phyloP scores from a whole-genome alignment of 768 basidiomycete genomes.

The Sporobolomyces phaffii region DNA sequence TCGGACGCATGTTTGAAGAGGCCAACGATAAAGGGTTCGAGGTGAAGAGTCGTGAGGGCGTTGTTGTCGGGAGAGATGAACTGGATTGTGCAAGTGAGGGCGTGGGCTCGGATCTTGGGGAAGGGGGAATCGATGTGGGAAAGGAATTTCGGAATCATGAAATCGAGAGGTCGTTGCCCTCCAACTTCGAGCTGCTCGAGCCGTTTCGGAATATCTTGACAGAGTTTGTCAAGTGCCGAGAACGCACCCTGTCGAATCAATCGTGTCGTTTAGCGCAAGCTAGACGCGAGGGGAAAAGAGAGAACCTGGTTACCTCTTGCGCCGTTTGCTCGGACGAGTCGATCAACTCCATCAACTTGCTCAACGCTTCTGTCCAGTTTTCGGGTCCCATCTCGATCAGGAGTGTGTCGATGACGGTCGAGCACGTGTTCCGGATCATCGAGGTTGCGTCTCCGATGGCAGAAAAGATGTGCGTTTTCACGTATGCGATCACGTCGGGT shows the following conservation, averaged over 20 bases:
- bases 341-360: conserved; percentile 70
- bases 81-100: conserved; percentile 87
- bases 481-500: conserved; percentile 58
- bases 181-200: conserved; percentile 80
- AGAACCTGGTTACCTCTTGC: conserved; percentile 63
- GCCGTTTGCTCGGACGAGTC: conserved; percentile 67
- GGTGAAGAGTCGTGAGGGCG: conserved; percentile 71
- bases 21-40: conserved; percentile 86
- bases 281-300: neutral
- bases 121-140: conserved; percentile 74
- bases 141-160: conserved; percentile 94
- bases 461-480: conserved; percentile 68
- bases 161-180: conserved; percentile 87
- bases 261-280: neutral
- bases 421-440: conserved; percentile 89
- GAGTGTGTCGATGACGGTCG: conserved; percentile 84
- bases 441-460: conserved; percentile 69
- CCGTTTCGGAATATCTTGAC: conserved; percentile 93
- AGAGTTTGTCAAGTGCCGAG: conserved; percentile 87
- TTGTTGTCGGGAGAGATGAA: conserved; percentile 65
- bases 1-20: conserved; percentile 94
- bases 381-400: conserved; percentile 79
- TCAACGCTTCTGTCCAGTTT: conserved; percentile 92
- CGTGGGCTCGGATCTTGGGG: conserved; percentile 85
- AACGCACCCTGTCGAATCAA: conserved; percentile 65